These are phyloP conservation scores for Dissoconium aciculare DNA, from an alignment of 2,329 filamentous ascomycete genomes.

Conservation along the genomic window DNA sequence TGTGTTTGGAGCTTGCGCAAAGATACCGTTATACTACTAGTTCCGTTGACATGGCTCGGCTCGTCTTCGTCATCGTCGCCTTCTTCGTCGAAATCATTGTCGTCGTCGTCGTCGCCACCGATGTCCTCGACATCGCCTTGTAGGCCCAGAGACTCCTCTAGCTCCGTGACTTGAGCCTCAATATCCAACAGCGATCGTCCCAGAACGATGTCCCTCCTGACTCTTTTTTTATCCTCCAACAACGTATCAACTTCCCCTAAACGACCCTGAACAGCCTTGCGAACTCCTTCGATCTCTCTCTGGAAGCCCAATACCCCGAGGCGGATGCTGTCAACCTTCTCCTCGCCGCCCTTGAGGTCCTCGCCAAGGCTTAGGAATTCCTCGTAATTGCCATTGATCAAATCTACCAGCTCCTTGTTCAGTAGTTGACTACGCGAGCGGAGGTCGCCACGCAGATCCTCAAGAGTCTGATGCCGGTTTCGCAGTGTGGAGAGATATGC, in stretches of 20 bases:
- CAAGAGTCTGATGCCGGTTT: conserved; percentile 86
- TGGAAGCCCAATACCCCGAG: conserved; percentile 77
- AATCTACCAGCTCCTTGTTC: conserved; percentile 73
- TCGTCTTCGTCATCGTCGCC: conserved; percentile 24
- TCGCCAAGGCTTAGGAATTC: conserved; percentile 74
- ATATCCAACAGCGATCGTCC: conserved; percentile 51
- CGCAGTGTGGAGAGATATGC: conserved; percentile 69
- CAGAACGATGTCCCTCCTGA: conserved; percentile 48
- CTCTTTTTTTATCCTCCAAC: conserved; percentile 50
- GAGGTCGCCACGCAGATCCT: conserved; percentile 77
- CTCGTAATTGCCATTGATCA: conserved; percentile 91
- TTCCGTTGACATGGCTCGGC: conserved; percentile 15
- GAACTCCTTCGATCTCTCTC: conserved; percentile 64
- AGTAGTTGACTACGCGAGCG: conserved; percentile 66
- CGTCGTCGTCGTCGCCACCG: conserved; percentile 16
- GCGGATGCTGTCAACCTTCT: conserved; percentile 77
- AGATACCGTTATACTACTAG: conserved; percentile 10
- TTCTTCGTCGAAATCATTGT: conserved; percentile 21
- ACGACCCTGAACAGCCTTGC: conserved; percentile 47
- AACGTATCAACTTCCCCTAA: conserved; percentile 48
- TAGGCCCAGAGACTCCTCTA: conserved; percentile 51
- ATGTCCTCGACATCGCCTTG: conserved; percentile 20
- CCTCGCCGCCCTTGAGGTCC: conserved; percentile 73
- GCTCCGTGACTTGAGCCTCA: conserved; percentile 44
- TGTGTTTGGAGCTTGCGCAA: conserved; percentile 38